Conservation (phyloP, 176 grass and related monocot genomes). For the Phoenix dactylifera region DNA sequence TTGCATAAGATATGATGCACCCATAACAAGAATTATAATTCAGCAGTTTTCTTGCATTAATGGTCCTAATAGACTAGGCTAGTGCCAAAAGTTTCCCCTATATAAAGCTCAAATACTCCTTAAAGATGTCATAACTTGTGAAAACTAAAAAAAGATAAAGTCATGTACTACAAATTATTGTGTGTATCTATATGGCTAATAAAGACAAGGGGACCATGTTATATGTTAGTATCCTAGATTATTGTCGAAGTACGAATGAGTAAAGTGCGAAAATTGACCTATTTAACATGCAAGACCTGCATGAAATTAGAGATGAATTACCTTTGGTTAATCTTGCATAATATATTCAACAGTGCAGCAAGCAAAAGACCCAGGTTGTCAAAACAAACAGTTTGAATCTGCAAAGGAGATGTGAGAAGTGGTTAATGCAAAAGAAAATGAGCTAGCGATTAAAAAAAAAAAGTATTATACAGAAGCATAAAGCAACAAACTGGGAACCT, state of each 20-base stretch:
- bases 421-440: background rate
- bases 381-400: constrained; percentile 13
- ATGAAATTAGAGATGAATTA: constrained; percentile 2
- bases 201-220: background rate
- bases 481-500: constrained; percentile 1
- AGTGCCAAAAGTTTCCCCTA: too few species aligned
- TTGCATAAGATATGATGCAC: too few species aligned
- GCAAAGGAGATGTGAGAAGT: background rate
- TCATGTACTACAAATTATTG: too few species aligned
- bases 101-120: too few species aligned
- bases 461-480: background rate
- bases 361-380: constrained; percentile 3
- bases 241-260: background rate
- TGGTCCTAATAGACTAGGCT: too few species aligned
- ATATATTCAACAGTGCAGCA: constrained; percentile 6
- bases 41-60: too few species aligned
- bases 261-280: background rate
- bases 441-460: background rate
- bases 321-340: constrained; percentile 5
- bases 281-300: background rate
- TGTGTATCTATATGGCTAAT: background rate
- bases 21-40: too few species aligned
- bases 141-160: too few species aligned
- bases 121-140: too few species aligned
- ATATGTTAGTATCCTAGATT: too few species aligned